Evolutionary conservation across 164 flowering plant genomes (phyloP).

Genomic region (Vitis rupestris): DNA sequence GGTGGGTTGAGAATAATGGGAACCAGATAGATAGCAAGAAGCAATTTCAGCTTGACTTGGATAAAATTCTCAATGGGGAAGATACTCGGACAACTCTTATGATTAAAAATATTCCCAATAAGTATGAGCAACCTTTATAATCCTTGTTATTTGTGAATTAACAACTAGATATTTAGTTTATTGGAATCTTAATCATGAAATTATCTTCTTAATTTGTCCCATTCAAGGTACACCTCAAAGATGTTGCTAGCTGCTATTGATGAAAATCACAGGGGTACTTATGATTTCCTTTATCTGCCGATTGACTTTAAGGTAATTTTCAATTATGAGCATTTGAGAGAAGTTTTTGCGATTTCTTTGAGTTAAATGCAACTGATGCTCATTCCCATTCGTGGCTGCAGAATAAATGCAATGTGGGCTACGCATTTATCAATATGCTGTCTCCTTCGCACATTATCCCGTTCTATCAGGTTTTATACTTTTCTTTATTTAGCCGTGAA

Average conservation of each 20-base stretch:
- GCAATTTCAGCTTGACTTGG: slow-evolving; percentile 88
- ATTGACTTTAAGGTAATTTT: slow-evolving; percentile 88
- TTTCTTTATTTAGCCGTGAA: slow-evolving; percentile 1
- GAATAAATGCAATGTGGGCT: slow-evolving; percentile 99
- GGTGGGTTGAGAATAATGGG: slow-evolving; percentile 60
- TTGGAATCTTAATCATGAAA: neutral
- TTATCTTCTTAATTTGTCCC: slow-evolving; percentile 5
- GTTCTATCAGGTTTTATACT: slow-evolving; percentile 65
- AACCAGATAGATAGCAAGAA: slow-evolving; percentile 69
- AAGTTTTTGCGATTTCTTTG: neutral
- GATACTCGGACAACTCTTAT: slow-evolving; percentile 87
- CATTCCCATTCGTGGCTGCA: slow-evolving; percentile 37
- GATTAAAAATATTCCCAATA: slow-evolving; percentile 96
- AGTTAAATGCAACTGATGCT: slow-evolving; percentile 17
- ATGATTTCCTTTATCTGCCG: slow-evolving; percentile 93
- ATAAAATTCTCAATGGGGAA: slow-evolving; percentile 76
- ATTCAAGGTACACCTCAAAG: slow-evolving; percentile 74
- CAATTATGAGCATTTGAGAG: neutral
- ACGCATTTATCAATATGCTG: slow-evolving; percentile 95
- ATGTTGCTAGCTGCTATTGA: slow-evolving; percentile 91
- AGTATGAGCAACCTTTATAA: slow-evolving; percentile 42
- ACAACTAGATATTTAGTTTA: neutral
- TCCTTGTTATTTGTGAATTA: neutral
- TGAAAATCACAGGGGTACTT: slow-evolving; percentile 76
- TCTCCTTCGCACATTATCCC: slow-evolving; percentile 78